A percentile compares a stretch with the other conserved stretches of the same genome.
Evolutionary conservation across 441 rosid genomes (phyloP).

Genomic region (Metrosideros polymorpha): DNA sequence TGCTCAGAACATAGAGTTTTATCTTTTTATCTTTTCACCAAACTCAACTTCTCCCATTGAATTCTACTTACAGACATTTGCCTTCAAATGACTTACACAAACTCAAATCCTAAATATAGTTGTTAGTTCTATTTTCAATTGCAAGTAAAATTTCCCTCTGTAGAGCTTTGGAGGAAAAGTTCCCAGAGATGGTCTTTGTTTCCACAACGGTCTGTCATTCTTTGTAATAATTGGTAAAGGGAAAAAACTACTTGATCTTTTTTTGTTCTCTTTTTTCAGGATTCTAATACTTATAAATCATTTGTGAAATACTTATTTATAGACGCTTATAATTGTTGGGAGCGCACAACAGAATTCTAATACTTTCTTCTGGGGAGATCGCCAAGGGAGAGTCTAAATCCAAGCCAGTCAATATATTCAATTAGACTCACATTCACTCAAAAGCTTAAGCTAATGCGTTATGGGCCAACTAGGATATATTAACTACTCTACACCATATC

Average conservation of each 20-base stretch:
- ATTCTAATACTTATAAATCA: background rate
- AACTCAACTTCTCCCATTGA: background rate
- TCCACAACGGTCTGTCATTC: background rate
- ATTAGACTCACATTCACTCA: too few relatives aligned
- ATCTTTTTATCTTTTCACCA: background rate
- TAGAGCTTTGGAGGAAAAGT: background rate
- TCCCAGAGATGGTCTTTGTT: background rate
- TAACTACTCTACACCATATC: too few relatives aligned
- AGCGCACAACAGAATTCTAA: too few relatives aligned
- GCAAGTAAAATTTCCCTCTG: background rate
- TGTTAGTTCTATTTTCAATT: background rate
- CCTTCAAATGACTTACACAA: background rate
- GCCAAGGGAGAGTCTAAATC: too few relatives aligned
- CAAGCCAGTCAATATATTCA: too few relatives aligned
- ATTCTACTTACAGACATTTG: background rate
- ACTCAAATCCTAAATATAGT: background rate
- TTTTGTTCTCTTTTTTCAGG: background rate
- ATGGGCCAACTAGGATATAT: too few relatives aligned
- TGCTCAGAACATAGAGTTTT: background rate
- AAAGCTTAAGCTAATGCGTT: too few relatives aligned
- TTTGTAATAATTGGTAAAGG: background rate
- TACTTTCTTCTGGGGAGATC: too few relatives aligned
- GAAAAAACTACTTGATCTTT: background rate
- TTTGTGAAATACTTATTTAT: background rate
- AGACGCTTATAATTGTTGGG: too few relatives aligned